These are phyloP conservation scores for Ophiostoma perfectum DNA, from an alignment of 2,329 filamentous ascomycete species.

Conservation along the genomic window DNA sequence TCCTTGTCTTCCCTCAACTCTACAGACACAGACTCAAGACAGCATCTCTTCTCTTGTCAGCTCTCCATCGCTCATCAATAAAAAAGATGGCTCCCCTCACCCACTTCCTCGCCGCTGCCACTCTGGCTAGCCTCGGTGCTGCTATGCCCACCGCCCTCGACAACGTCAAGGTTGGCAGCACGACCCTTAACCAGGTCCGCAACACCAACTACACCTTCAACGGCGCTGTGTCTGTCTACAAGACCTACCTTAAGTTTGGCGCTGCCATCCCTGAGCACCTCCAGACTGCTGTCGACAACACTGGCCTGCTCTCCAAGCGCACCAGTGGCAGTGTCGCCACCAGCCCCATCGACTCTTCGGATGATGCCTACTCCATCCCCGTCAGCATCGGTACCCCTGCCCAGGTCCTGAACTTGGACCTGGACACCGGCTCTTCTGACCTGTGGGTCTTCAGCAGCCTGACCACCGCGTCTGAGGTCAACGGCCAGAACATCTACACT, in stretches of 20 bases:
- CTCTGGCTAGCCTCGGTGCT: constrained; percentile 31
- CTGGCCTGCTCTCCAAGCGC: constrained; percentile 25
- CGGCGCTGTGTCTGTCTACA: constrained; percentile 35
- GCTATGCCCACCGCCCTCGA: constrained; percentile 28
- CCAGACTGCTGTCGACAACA: constrained; percentile 31
- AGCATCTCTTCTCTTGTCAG: background rate
- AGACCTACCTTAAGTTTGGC: constrained; percentile 39
- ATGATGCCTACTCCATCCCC: constrained; percentile 37
- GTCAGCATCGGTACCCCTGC: constrained; percentile 39
- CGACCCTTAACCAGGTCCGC: constrained; percentile 38
- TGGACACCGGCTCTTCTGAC: constrained; percentile 35
- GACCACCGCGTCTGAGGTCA: constrained; percentile 27
- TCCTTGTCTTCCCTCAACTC: background rate
- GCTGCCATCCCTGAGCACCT: constrained; percentile 35
- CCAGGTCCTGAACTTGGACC: constrained; percentile 31
- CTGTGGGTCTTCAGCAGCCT: constrained; percentile 36
- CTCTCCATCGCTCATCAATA: background rate
- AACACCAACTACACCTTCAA: constrained; percentile 36
- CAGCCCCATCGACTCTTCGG: constrained; percentile 43
- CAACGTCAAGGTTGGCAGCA: constrained; percentile 31
- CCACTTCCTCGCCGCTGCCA: constrained; percentile 28
- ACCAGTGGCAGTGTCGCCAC: constrained; percentile 33
- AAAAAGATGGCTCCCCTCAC: constrained; percentile 21
- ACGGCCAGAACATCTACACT: constrained; percentile 32
- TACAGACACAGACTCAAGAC: background rate